Evolutionary conservation across 805 yeast genomes (phyloP), one percentile per base, ranked within the genome.

Genomic region (Diddensiella transvaalensis): DNA sequence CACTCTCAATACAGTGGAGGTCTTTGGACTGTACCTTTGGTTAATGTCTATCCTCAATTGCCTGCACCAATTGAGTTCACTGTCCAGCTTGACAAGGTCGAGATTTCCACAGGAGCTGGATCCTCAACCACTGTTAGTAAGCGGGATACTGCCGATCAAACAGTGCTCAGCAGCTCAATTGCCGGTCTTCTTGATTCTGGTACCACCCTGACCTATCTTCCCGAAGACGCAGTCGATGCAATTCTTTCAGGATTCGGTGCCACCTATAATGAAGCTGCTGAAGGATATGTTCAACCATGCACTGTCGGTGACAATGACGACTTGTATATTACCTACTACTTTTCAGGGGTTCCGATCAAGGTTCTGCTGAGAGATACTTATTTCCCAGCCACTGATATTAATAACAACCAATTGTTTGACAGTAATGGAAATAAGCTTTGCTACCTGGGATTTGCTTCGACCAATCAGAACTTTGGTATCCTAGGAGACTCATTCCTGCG

Each of bases 401-500:
- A 40, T 22, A 23, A 23, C 43, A 40, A 22, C 21, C 44, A 37
- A 3, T 38, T 48, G 15, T 35, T 26, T 22, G 40, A 33, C 29
- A 38, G 35, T 6, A 46, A 42, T 26, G 53, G 53, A 2, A 40
- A 38, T 11, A 38, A 37, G 6, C 29, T 50, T 8, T 50, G 53
- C 43, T 33, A 47, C 13, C 36, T 42, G 10, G 48, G 48, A 3
- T 21, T 50, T n/a, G 24, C 56, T 5, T 4, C 33, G n/a, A 36
- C 18, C 39, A 15, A 18, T 21, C 22, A 17, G 15, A 47, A 22
- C 21, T 22, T 33, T 33, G 35, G 53, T 30, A 70, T 81, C 42
- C 69, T 85, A 29, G 91, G 91, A 11, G 88, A 83, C 60, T 73
- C 76, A 40, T 76, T 85, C 60, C 66, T 85, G 53, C 70, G 85